Evolutionary conservation across 495 filamentous ascomycete species (phyloP).

Genomic region (Pseudoneurospora amorphoporcata): DNA sequence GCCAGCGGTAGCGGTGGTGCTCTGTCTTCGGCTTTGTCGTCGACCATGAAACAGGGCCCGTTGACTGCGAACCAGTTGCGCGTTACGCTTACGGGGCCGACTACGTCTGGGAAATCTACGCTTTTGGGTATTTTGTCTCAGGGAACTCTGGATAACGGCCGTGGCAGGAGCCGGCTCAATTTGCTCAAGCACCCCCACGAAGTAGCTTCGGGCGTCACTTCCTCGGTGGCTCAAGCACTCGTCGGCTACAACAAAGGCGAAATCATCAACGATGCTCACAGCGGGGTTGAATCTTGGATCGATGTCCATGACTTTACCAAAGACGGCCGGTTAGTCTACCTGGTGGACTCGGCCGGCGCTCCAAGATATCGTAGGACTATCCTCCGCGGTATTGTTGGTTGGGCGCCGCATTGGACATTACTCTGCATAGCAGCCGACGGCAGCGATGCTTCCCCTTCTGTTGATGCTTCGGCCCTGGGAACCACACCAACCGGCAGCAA

Average conservation of each 20-base stretch:
- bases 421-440: constrained; percentile 82
- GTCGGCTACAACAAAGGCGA: constrained; percentile 64
- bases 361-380: constrained; percentile 80
- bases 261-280: constrained; percentile 78
- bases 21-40: constrained; percentile 4
- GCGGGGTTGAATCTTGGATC: constrained; percentile 84
- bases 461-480: constrained; percentile 24
- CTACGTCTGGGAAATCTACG: constrained; percentile 88
- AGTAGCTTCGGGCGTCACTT: constrained; percentile 81
- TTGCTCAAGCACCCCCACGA: constrained; percentile 93
- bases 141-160: constrained; percentile 80
- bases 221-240: constrained; percentile 85
- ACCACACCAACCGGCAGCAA: constrained; percentile 1
- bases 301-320: constrained; percentile 77
- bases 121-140: constrained; percentile 81
- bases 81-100: constrained; percentile 83
- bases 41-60: constrained; percentile 19
- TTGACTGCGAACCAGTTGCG: constrained; percentile 64
- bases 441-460: constrained; percentile 31
- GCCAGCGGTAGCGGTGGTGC: neutral
- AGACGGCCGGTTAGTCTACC: constrained; percentile 66
- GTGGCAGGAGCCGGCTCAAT: constrained; percentile 77
- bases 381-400: constrained; percentile 79
- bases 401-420: constrained; percentile 89
- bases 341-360: constrained; percentile 86